Base-by-base conservation (phyloP, 139 green algal species). In the Zygnema circumcarinatum region DNA sequence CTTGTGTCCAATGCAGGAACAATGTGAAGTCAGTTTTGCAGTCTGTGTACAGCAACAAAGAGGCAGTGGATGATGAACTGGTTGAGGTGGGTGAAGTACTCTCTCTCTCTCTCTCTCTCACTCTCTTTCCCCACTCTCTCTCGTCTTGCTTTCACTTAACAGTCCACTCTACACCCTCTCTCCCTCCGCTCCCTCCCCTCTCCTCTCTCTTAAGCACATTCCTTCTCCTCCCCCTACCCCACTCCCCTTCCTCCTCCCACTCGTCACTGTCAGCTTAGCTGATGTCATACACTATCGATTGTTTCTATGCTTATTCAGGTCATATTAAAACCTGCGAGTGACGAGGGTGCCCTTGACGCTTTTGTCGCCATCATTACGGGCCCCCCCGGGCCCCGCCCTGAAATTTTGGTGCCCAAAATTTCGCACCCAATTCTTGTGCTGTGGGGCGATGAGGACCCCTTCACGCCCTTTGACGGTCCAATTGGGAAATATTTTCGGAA, bases 311-410 rank as follows among this genome's bases (percentile, higher is more conserved):
- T n/a, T n/a, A n/a, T n/a, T 35, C 83, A 87, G 78, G 67, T 92
- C 1, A 92, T 93, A 2, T 79, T 79, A 16, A 20, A 25, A 0
- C 94, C 95, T 3, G 92, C 93, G 2, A 82, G 84, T 35, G 92
- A 96, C 69, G 74, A 91, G 1, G 94, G 93, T 1, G 96, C 96
- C 1, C 84, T 98, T 36, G 93, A 97, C 22, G 94, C 95, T 0
- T 98, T 98, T 89, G 93, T 97, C 0, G 94, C 90, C 11, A 94
- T 98, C 47, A 93, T 98, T 25, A 98, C 96, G 90, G 95, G 95
- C 3, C 94, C 93, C 0, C 94, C 95, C 3, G 96, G 96, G 0
- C 96, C 96, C 25, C 91, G 93, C n/a, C 96, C 96, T 0, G 93
- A 96, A 82, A 78, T 88, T 20, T 85, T 98, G 36, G 73, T 98